phyloP scores from a whole-genome alignment of 1,139 yeast genomes.

The Candida sanyaensis region DNA sequence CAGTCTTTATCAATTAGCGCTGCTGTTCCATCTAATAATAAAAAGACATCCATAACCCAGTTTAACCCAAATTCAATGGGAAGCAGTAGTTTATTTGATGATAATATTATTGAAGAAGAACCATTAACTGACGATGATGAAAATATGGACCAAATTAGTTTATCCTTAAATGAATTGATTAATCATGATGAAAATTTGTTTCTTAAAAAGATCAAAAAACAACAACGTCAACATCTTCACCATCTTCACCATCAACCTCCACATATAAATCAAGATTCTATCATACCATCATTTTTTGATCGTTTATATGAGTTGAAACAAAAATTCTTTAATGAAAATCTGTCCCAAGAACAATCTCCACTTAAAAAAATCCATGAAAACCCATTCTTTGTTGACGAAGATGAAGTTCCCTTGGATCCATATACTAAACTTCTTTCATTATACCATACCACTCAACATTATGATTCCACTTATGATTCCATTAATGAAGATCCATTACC shows the following conservation, averaged over 20 bases:
- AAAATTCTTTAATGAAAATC: constrained; percentile 7
- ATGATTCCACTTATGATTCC: constrained; percentile 27
- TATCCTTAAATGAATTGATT: constrained; percentile 4
- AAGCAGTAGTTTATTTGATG: constrained; percentile 14
- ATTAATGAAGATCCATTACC: constrained; percentile 33
- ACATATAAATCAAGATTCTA: background rate
- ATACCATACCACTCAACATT: constrained; percentile 7
- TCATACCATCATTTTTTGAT: constrained; percentile 9
- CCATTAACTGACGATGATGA: constrained; percentile 2
- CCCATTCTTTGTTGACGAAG: constrained; percentile 7
- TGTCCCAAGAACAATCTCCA: constrained; percentile 4
- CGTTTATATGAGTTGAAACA: constrained; percentile 14
- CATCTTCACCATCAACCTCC: background rate
- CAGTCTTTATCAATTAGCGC: constrained; percentile 20
- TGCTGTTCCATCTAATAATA: background rate
- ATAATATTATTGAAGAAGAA: constrained; percentile 13
- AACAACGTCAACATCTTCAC: background rate
- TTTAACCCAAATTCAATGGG: constrained; percentile 12
- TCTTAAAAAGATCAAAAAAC: background rate
- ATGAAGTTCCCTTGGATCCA: constrained; percentile 12
- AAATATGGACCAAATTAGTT: background rate
- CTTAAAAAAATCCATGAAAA: constrained; percentile 10
- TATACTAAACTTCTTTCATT: constrained; percentile 13
- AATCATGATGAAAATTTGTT: constrained; percentile 5
- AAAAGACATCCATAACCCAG: constrained; percentile 10